Evolutionary conservation across 2,329 filamentous ascomycete species (phyloP).

Genomic region (Bipolaris oryzae): DNA sequence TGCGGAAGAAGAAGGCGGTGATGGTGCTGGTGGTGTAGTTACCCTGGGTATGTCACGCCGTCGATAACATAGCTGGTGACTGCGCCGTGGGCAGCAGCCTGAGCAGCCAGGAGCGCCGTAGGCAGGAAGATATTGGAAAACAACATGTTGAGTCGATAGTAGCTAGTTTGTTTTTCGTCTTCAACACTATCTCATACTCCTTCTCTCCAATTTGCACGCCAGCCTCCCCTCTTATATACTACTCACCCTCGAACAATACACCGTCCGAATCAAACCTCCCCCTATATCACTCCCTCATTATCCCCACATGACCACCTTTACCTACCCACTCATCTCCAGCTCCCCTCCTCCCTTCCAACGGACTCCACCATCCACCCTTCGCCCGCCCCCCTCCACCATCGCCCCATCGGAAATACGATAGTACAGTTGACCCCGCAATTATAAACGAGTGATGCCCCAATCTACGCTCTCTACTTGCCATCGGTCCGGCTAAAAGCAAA

Average conservation of each 20-base stretch:
- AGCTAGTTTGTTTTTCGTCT: background rate
- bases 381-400: background rate
- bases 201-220: background rate
- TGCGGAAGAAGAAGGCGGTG: constrained; percentile 24
- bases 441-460: constrained; percentile 16
- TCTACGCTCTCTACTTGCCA: constrained; percentile 24
- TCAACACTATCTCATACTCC: background rate
- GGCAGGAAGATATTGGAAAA: constrained; percentile 45
- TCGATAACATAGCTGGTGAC: constrained; percentile 47
- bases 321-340: background rate
- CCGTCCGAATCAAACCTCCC: background rate
- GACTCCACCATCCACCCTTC: background rate
- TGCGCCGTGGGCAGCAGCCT: constrained; percentile 44
- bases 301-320: constrained; percentile 12
- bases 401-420: background rate
- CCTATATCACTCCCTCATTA: background rate
- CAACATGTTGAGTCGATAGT: constrained; percentile 38
- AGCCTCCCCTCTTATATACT: background rate
- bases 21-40: constrained; percentile 16
- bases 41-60: constrained; percentile 42
- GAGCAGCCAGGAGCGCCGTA: constrained; percentile 36
- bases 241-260: background rate
- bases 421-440: constrained; percentile 30
- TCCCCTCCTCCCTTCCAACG: no score
- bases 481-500: constrained; percentile 30